These are phyloP conservation scores for Dendrothele bispora DNA, from an alignment of 768 basidiomycete genomes.

Conservation along the genomic window DNA sequence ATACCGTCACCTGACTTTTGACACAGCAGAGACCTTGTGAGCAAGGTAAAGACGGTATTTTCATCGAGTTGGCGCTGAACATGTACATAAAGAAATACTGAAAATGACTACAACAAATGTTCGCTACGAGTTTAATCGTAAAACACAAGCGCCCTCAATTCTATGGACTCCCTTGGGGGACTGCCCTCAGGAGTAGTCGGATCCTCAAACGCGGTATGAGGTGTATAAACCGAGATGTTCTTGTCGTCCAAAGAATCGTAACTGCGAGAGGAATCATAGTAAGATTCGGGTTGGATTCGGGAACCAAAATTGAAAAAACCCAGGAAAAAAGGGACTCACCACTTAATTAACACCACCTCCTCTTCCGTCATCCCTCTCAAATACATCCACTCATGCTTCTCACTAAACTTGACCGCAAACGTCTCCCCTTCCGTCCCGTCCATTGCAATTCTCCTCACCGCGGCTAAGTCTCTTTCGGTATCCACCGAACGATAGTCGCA, in stretches of 20 bases:
- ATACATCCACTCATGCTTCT: constrained; percentile 39
- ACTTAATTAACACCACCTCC: constrained; percentile 39
- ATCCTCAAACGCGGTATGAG: constrained; percentile 63
- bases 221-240: constrained; percentile 53
- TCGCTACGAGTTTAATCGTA: constrained; percentile 53
- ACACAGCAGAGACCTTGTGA: too few relatives aligned
- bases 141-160: constrained; percentile 64
- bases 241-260: constrained; percentile 36
- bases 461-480: constrained; percentile 27
- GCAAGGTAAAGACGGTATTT: too few relatives aligned
- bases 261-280: constrained; percentile 13
- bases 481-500: constrained; percentile 42
- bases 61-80: too few relatives aligned
- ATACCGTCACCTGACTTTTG: too few relatives aligned
- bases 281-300: too few relatives aligned
- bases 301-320: too few relatives aligned
- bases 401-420: constrained; percentile 29
- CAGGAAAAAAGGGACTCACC: too few relatives aligned
- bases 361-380: constrained; percentile 30
- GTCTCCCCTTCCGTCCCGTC: constrained; percentile 39
- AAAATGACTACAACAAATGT: too few relatives aligned
- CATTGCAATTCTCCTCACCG: constrained; percentile 30
- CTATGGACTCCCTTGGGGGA: constrained; percentile 57
- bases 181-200: constrained; percentile 49
- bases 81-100: too few relatives aligned